Evolutionary conservation across 202 grass and related monocot genomes (phyloP), one percentile per base, ranked within the genome.

Genomic region (Schoenoplectus triqueter): DNA sequence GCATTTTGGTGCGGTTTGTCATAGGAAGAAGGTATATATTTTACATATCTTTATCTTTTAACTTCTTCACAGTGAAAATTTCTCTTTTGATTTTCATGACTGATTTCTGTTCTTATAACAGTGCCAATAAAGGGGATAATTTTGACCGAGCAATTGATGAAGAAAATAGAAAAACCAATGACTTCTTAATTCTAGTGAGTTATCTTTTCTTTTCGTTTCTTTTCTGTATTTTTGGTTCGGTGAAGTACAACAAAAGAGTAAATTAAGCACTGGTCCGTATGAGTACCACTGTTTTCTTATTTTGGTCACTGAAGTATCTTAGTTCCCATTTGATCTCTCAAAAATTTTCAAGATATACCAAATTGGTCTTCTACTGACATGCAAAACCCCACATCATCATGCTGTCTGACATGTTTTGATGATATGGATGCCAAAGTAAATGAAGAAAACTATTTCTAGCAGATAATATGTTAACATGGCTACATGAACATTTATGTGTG

Each of bases 161-260:
- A 0, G 96, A 99, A 87, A 99, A 94, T 92, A 94, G 77, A 82
- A 85, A 78, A 86, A 99, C 82, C 18, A 90, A 90, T 60, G 96
- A 99, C 85, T 94, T 99, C 69, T 84, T 99, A 8, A 91, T 95
- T 52, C 87, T 99, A 79, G 96, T 99, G 92, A 89, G 89, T 85
- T 85, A 76, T 48, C 52, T 89, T 86, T 44, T 76, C 82, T 51
- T 69, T 62, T 45, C 31, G 31, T 31, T 31, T 59, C 0, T 82
- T 76, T 3, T 62, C 59, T 62, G 17, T 62, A 31, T 59, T 47
- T 84, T 45, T 17, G 6, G 17, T 62, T 57, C 22, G 0, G 55
- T 51, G 50, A 78, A 42, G 11, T 59, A 60, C 11, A 59, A 78
- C 52, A 78, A 59, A 60, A 40, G 74, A 59, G 51, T 41, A 40